Conservation (phyloP, 495 filamentous ascomycete genomes). For the Talaromyces borbonicus region DNA sequence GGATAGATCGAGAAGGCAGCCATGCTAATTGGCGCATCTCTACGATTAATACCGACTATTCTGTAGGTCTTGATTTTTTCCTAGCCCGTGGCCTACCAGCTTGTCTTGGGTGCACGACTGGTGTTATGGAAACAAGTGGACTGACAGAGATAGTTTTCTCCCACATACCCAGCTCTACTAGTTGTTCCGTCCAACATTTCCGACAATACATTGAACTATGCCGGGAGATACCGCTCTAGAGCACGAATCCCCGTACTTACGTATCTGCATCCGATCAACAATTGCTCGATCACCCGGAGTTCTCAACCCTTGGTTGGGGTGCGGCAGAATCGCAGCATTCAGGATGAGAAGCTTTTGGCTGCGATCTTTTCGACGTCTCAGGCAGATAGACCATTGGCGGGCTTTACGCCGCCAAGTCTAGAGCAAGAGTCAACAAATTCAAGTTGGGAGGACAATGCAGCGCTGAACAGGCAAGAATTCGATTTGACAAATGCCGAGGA, state of each 20-base stretch:
- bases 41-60: slow-evolving; percentile 77
- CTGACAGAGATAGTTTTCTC: slow-evolving; percentile 61
- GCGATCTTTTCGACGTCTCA: slow-evolving; percentile 83
- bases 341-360: slow-evolving; percentile 88
- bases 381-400: slow-evolving; percentile 34
- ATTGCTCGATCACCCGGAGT: slow-evolving; percentile 91
- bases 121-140: too few relatives aligned
- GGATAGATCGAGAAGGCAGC: slow-evolving; percentile 61
- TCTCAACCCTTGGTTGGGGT: slow-evolving; percentile 89
- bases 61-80: slow-evolving; percentile 30
- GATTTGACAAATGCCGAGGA: slow-evolving; percentile 49
- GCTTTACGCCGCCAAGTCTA: slow-evolving; percentile 27
- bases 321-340: slow-evolving; percentile 79
- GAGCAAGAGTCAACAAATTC: slow-evolving; percentile 49
- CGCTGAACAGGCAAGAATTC: slow-evolving; percentile 27
- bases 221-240: slow-evolving; percentile 76
- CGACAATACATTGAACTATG: slow-evolving; percentile 93
- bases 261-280: slow-evolving; percentile 93
- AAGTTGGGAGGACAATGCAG: slow-evolving; percentile 43
- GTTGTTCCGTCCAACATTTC: slow-evolving; percentile 81
- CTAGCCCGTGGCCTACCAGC: not conserved
- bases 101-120: too few relatives aligned
- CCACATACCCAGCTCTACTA: slow-evolving; percentile 86
- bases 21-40: slow-evolving; percentile 86
- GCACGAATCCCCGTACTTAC: slow-evolving; percentile 79